Evolutionary conservation across 169 alveolate genomes (phyloP), one percentile per base, ranked within the genome.

Genomic region (Babesia gibsoni): DNA sequence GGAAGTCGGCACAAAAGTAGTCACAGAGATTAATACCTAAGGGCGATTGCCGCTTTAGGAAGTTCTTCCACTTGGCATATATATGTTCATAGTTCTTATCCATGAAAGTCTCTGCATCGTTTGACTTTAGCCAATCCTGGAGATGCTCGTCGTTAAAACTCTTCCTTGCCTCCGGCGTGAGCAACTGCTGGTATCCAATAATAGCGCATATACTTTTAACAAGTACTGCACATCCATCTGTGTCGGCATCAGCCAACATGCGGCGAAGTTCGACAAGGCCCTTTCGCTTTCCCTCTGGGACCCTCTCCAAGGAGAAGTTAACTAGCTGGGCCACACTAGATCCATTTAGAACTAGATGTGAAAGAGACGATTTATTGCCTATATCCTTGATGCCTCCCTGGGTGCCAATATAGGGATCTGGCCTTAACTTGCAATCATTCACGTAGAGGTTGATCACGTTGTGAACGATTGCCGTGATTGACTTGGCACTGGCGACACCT

Each of bases 31-130:
- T 59, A 1, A 66, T 58, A 14, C 87, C 87, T n/a, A 59, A 52
- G 32, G 87, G 87, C 78, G 67, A 67, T 22, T 78, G 87, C 74
- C 67, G 53, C 74, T 52, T 78, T 30, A 78, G 77, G 59, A 61
- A 78, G 61, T 67, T 61, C 20, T 78, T 78, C 87, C 87, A 78
- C 4, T 64, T 57, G 35, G 36, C 3, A 58, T 78, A 78, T 5
- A 66, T 32, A 20, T 52, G 36, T 59, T 66, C 87, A 23, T 78
- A 78, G 52, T 66, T 68, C 41, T 75, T 75, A 42, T 65, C 84
- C 52, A 65, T 66, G 65, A 75, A 75, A 12, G 77, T 79, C 18
- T 75, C 84, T 3, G 80, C 84, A 32, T 75, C 84, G 23, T 75
- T 78, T 10, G 84, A 65, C 22, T 75, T 75, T 23, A 65, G 50